Percentiles rank a stretch among this genome's conserved stretches.
Evolutionary conservation across 2,329 filamentous ascomycete species (phyloP).

Genomic region (Colletotrichum musicola): DNA sequence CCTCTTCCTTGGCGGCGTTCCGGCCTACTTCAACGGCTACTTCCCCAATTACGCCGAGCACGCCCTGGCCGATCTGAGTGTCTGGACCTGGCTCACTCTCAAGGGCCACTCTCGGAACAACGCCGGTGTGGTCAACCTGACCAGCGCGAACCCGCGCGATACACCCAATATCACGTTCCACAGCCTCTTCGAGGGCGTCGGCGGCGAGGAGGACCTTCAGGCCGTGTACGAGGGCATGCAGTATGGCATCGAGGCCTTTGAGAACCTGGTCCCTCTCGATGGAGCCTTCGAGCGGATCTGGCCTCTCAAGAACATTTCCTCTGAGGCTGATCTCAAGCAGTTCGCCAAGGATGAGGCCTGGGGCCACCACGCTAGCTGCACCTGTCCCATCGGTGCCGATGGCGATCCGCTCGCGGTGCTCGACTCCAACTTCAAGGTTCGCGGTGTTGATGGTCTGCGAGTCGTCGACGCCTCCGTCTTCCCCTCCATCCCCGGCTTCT

Average conservation of each 20-base stretch:
- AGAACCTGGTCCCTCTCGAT: constrained; percentile 49
- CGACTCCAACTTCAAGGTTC: constrained; percentile 68
- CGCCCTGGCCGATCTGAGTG: constrained; percentile 55
- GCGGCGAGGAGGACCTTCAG: constrained; percentile 59
- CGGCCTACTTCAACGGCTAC: constrained; percentile 67
- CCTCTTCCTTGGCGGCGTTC: constrained; percentile 66
- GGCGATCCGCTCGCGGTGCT: constrained; percentile 68
- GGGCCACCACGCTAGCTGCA: constrained; percentile 70
- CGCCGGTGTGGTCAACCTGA: constrained; percentile 72
- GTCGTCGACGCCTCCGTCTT: constrained; percentile 74
- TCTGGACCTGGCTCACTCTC: constrained; percentile 59
- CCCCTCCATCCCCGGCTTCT: constrained; percentile 61
- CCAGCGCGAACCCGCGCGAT: constrained; percentile 71
- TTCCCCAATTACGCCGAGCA: constrained; percentile 65
- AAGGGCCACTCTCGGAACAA: constrained; percentile 68
- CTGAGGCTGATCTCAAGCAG: constrained; percentile 57
- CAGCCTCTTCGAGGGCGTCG: constrained; percentile 58
- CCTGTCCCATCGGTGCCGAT: constrained; percentile 67
- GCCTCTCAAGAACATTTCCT: constrained; percentile 54
- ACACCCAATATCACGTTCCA: constrained; percentile 72
- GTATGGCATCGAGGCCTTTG: constrained; percentile 58
- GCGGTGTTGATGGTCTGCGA: constrained; percentile 65
- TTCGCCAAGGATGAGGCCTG: constrained; percentile 59
- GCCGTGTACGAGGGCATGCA: constrained; percentile 60
- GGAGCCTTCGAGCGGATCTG: constrained; percentile 52